These are phyloP conservation scores for Heterotrichella gracilis DNA, from an alignment of 352 stramenopile genomes.

Conservation along the genomic window DNA sequence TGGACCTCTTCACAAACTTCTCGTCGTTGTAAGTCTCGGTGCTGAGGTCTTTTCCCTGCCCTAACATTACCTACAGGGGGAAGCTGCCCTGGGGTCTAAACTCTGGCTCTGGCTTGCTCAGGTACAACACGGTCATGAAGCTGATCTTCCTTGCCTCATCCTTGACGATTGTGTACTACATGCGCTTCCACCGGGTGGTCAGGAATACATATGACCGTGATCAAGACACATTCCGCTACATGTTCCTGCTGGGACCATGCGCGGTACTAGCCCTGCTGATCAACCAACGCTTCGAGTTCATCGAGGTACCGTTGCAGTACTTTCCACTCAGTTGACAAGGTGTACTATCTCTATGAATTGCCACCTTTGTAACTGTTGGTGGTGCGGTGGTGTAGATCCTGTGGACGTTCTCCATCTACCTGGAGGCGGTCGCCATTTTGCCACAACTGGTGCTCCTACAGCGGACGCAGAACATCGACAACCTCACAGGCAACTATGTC, in stretches of 20 bases:
- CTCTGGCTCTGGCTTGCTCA: slow-evolving; percentile 30
- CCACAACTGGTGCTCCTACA: slow-evolving; percentile 94
- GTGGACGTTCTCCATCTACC: slow-evolving; percentile 96
- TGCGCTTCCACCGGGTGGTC: slow-evolving; percentile 54
- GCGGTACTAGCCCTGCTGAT: slow-evolving; percentile 67
- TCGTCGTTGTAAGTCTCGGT: slow-evolving; percentile 16
- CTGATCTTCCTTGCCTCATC: slow-evolving; percentile 79
- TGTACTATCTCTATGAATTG: not conserved
- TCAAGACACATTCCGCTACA: slow-evolving; percentile 91
- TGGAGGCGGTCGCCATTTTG: slow-evolving; percentile 88
- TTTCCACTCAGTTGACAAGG: not conserved
- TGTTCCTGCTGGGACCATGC: slow-evolving; percentile 78
- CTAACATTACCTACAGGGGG: too few species aligned
- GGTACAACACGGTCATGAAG: slow-evolving; percentile 99
- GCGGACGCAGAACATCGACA: slow-evolving; percentile 82
- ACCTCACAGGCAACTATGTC: slow-evolving; percentile 94
- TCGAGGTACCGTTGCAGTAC: too few species aligned
- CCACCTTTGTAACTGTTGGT: not conserved
- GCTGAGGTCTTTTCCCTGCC: too few species aligned
- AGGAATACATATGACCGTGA: slow-evolving; percentile 84
- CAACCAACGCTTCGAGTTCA: slow-evolving; percentile 26
- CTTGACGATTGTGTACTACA: slow-evolving; percentile 83
- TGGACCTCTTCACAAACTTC: slow-evolving; percentile 70
- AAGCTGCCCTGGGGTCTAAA: too few species aligned
- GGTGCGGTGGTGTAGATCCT: too few species aligned